Conservation (phyloP, 202 grass and related monocot genomes). For the Panicum hallii region DNA sequence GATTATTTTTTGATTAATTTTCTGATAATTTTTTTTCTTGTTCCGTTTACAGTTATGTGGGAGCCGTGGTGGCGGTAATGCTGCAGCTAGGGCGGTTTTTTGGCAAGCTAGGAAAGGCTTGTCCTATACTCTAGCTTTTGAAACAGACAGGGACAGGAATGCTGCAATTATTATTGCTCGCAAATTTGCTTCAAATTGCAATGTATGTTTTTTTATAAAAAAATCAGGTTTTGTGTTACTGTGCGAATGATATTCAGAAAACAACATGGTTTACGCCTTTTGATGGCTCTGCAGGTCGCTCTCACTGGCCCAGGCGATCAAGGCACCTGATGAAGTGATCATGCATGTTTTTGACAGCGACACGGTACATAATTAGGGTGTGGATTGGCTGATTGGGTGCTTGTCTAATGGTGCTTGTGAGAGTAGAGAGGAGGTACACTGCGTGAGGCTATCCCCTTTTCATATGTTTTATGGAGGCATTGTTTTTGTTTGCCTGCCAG, state of each 20-base stretch:
- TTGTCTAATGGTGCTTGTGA: constrained; percentile 50
- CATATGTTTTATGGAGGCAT: constrained; percentile 58
- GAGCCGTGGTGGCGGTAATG: constrained; percentile 77
- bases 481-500: constrained; percentile 69
- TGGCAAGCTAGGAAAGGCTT: constrained; percentile 78
- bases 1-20: constrained; percentile 6
- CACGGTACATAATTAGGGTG: constrained; percentile 55
- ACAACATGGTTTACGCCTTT: not conserved
- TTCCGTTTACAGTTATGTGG: constrained; percentile 73
- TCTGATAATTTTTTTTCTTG: constrained; percentile 39
- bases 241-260: not conserved
- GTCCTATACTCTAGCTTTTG: constrained; percentile 72
- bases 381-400: constrained; percentile 51
- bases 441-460: constrained; percentile 45
- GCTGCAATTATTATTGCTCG: constrained; percentile 79
- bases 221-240: not conserved
- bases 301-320: constrained; percentile 75
- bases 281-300: constrained; percentile 43
- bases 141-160: constrained; percentile 86
- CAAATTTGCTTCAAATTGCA: constrained; percentile 81
- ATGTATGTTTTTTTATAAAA: constrained; percentile 32
- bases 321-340: constrained; percentile 40
- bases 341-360: constrained; percentile 10
- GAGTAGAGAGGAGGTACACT: constrained; percentile 51
- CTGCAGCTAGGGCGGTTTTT: constrained; percentile 67